A percentile compares a stretch with the other conserved stretches of the same genome.
These are phyloP conservation scores for Pichiaceae sp. DNA, from an alignment of 1,139 yeast species.

Conservation along the genomic window DNA sequence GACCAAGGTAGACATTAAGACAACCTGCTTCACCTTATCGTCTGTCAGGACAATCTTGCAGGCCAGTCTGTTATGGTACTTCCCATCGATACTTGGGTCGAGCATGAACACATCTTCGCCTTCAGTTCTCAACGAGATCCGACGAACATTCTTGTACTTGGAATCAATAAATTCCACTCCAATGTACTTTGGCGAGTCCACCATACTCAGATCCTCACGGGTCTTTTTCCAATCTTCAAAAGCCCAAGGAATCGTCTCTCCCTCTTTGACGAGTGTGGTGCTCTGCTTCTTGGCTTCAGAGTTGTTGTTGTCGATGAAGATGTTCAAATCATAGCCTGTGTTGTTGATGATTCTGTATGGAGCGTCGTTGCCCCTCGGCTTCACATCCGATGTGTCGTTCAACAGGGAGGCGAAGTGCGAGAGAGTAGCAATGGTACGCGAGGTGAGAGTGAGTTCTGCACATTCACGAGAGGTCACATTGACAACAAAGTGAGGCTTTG, in stretches of 20 bases:
- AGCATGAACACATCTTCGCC: slow-evolving; percentile 75
- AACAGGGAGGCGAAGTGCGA: slow-evolving; percentile 59
- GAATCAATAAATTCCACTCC: slow-evolving; percentile 54
- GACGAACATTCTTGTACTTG: slow-evolving; percentile 42
- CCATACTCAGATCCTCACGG: slow-evolving; percentile 71
- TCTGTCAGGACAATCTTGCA: slow-evolving; percentile 64
- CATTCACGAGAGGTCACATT: slow-evolving; percentile 67
- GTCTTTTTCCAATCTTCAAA: slow-evolving; percentile 90
- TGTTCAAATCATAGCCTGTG: slow-evolving; percentile 70
- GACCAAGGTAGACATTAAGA: slow-evolving; percentile 65
- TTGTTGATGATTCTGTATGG: slow-evolving; percentile 80
- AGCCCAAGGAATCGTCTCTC: slow-evolving; percentile 67
- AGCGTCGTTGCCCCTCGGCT: slow-evolving; percentile 70
- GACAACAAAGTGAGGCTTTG: slow-evolving; percentile 40
- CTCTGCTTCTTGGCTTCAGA: slow-evolving; percentile 13
- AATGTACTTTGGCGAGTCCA: slow-evolving; percentile 49
- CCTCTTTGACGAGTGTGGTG: slow-evolving; percentile 37
- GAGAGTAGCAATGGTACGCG: slow-evolving; percentile 71
- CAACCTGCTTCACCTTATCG: slow-evolving; percentile 71
- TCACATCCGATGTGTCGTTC: slow-evolving; percentile 39
- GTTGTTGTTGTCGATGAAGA: slow-evolving; percentile 56
- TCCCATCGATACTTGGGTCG: slow-evolving; percentile 40
- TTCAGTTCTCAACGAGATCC: slow-evolving; percentile 66
- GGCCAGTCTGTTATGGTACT: slow-evolving; percentile 62
- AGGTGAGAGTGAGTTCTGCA: slow-evolving; percentile 75